Evolutionary conservation across 2,329 filamentous ascomycete species (phyloP), one percentile per base, ranked within the genome.

Genomic region (Aspergillus sp.): DNA sequence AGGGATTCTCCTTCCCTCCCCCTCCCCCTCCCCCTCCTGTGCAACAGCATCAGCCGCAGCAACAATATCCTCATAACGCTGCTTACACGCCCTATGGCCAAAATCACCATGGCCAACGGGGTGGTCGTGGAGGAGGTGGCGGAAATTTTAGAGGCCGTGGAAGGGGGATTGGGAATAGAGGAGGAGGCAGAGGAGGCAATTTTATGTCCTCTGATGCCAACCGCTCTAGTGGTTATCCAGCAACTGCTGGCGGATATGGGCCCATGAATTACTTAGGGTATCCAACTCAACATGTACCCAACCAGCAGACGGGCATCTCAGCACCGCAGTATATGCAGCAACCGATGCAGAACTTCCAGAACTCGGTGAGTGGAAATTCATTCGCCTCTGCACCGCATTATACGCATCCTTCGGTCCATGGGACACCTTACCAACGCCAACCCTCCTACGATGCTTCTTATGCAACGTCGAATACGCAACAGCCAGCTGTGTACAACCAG

Each of bases 1-100:
- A 77, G 66, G 74, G 73, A 25, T 79, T 79, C 65, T 74, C 77
- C 43, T 80, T 79, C 62, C 77, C 77, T 58, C 77, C 76, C 19
- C 77, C 77, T 35, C 77, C 77, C 17, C 77, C 77, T 21, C 77
- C 77, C 17, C 77, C 75, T 39, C 74, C 74, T 8, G 54, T 67
- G 35, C 65, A 64, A 40, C 66, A 62, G 40, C 64, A 50, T 55
- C 65, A 50, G 37, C 62, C 61, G 31, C 66, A 58, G 50, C 65
- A 49, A 43, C 62, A 62, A 33, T 52, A 58, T 39, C 56, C 55
- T 52, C 53, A 54, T 58, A 60, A 60, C 44, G 41, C 56, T 12
- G 55, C 44, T 52, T 70, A 44, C 67, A 66, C 44, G 7, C 56
- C 44, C 39, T 69, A 72, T 55, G 66, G 69, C 17, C 65, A 72